Conservation (phyloP, 768 basidiomycete genomes). For the Candolleomyces efflorescens region DNA sequence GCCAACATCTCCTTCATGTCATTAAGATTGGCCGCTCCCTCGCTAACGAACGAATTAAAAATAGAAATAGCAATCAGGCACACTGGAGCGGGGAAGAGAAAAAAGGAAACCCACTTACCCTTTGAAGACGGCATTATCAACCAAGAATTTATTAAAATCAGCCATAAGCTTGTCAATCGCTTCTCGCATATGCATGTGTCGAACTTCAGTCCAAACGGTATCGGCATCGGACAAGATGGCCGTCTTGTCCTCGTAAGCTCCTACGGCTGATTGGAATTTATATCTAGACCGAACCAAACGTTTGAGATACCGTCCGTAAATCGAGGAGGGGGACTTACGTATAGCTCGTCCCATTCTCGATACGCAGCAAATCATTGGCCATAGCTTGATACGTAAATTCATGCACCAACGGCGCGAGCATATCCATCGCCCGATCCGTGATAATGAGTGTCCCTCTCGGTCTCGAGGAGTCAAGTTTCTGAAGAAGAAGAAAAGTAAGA, state of each 20-base stretch:
- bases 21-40: constrained; percentile 83
- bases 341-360: constrained; percentile 83
- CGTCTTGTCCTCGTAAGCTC: constrained; percentile 83
- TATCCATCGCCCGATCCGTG: constrained; percentile 96
- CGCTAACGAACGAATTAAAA: constrained; percentile 31
- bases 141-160: constrained; percentile 92
- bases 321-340: constrained; percentile 48
- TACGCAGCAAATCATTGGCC: constrained; percentile 90
- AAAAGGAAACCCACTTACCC: constrained; percentile 46
- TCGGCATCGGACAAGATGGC: constrained; percentile 86
- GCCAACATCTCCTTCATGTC: constrained; percentile 99
- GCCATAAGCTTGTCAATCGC: constrained; percentile 96
- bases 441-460: constrained; percentile 82
- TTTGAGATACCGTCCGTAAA: neutral
- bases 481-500: no score
- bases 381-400: constrained; percentile 99
- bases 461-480: constrained; percentile 60
- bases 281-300: constrained; percentile 57
- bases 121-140: constrained; percentile 92
- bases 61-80: constrained; percentile 1
- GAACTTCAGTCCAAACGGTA: constrained; percentile 85
- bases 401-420: constrained; percentile 84
- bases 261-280: constrained; percentile 87
- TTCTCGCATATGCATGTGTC: constrained; percentile 99
- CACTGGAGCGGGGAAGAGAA: neutral